Conservation (phyloP, 2,329 filamentous ascomycete species). For the Chrysosphaeria jannelii region DNA sequence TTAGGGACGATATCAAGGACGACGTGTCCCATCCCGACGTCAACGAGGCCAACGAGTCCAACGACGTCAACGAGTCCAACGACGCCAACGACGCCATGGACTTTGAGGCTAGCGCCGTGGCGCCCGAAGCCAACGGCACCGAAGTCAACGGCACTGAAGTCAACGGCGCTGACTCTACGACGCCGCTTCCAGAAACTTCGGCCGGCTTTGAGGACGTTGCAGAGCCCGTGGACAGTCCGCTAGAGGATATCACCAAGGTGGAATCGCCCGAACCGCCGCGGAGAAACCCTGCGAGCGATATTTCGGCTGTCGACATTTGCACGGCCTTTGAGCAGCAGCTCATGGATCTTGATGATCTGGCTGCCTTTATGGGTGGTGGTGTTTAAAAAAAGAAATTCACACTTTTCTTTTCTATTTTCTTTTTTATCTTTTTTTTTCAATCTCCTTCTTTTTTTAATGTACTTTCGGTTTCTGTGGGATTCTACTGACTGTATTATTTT, state of each 20-base stretch:
- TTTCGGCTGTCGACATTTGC: constrained; percentile 27
- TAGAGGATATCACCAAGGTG: constrained; percentile 6
- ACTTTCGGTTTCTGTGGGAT: too few relatives aligned
- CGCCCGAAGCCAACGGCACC: constrained; percentile 10
- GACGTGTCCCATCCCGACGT: constrained; percentile 25
- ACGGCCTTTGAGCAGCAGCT: constrained; percentile 27
- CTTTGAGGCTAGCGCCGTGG: constrained; percentile 18
- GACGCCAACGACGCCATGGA: constrained; percentile 30
- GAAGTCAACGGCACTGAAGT: constrained; percentile 28
- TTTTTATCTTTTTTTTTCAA: too few relatives aligned
- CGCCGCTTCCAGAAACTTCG: constrained; percentile 15
- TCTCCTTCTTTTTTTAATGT: too few relatives aligned
- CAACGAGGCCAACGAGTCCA: constrained; percentile 16
- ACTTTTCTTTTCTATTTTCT: too few relatives aligned
- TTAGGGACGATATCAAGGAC: too few relatives aligned
- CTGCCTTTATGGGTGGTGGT: constrained; percentile 30
- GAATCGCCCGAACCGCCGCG: constrained; percentile 9
- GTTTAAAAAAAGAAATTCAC: constrained; percentile 12
- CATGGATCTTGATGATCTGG: constrained; percentile 27
- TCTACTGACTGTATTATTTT: too few relatives aligned
- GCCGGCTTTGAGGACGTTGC: too few relatives aligned
- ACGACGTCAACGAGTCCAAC: constrained; percentile 21
- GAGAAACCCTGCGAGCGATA: constrained; percentile 12
- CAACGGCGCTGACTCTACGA: constrained; percentile 10
- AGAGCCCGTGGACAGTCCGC: constrained; percentile 9